Conservation (phyloP, 306 rosid genomes). For the Castanea mollissima region DNA sequence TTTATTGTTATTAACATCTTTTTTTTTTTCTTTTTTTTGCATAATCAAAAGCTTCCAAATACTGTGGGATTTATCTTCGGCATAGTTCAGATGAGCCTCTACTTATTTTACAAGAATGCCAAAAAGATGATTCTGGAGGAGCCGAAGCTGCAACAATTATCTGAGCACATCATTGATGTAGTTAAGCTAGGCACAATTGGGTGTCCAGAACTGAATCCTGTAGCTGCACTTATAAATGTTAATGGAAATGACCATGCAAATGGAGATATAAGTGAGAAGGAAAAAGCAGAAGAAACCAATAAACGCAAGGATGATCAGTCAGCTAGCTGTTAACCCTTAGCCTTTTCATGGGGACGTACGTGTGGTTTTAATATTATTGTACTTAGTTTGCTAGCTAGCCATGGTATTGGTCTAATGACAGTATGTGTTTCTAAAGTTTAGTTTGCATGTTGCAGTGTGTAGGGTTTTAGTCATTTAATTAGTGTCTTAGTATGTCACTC, state of each 20-base stretch:
- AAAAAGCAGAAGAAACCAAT: conserved; percentile 26
- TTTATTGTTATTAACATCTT: background rate
- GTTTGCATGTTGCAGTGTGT: conserved; percentile 4
- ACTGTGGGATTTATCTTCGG: conserved; percentile 86
- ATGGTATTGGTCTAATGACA: background rate
- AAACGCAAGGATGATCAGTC: background rate
- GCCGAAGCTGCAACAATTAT: conserved; percentile 57
- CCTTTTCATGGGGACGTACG: background rate
- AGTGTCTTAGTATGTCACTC: background rate
- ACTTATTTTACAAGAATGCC: conserved; percentile 58
- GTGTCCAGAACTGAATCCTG: conserved; percentile 37
- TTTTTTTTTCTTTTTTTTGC: conserved; percentile 9
- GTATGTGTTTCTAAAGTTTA: background rate
- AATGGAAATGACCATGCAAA: conserved; percentile 5
- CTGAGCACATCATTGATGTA: conserved; percentile 63
- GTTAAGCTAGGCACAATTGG: conserved; percentile 46
- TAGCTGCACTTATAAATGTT: conserved; percentile 19
- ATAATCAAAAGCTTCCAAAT: conserved; percentile 65
- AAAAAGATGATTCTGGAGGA: conserved; percentile 28
- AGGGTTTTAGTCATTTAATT: background rate
- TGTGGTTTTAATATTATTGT: background rate
- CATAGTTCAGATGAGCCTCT: conserved; percentile 73
- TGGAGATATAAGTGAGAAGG: conserved; percentile 20
- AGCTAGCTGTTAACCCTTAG: background rate
- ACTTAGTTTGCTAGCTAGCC: background rate